These are phyloP conservation scores for Paraphaeosphaeria minitans DNA, from an alignment of 2,329 filamentous ascomycete genomes.

Conservation along the genomic window DNA sequence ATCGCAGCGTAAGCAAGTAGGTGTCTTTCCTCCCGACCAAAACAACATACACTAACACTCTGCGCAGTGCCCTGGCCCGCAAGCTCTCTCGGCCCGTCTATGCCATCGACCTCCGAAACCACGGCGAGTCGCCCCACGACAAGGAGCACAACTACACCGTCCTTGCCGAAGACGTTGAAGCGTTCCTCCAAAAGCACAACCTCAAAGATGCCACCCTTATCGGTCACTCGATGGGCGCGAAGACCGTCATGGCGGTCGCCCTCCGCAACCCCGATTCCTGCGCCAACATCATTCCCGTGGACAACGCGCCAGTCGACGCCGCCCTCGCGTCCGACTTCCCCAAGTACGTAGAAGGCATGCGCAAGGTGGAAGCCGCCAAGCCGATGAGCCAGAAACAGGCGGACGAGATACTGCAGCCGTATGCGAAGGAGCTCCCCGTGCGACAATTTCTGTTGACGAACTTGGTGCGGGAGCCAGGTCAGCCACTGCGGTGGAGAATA, in stretches of 20 bases:
- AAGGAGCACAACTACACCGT: slow-evolving; percentile 76
- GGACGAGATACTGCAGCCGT: slow-evolving; percentile 75
- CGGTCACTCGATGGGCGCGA: slow-evolving; percentile 96
- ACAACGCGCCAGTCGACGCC: slow-evolving; percentile 89
- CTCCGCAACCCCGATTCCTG: slow-evolving; percentile 71
- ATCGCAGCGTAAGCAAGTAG: slow-evolving; percentile 90
- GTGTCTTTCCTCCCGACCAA: slow-evolving; percentile 1
- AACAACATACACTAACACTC: background rate
- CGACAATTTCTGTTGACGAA: slow-evolving; percentile 94
- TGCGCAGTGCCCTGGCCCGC: slow-evolving; percentile 72
- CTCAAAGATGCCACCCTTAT: slow-evolving; percentile 78
- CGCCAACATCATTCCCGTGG: slow-evolving; percentile 77
- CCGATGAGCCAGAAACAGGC: slow-evolving; percentile 76
- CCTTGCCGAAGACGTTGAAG: slow-evolving; percentile 82
- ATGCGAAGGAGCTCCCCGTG: slow-evolving; percentile 75
- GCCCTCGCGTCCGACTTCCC: slow-evolving; percentile 75
- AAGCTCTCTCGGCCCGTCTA: slow-evolving; percentile 83
- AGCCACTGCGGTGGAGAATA: slow-evolving; percentile 74
- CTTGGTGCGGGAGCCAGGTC: slow-evolving; percentile 63
- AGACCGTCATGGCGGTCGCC: slow-evolving; percentile 87
- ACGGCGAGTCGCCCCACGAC: slow-evolving; percentile 85
- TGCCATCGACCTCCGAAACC: slow-evolving; percentile 87
- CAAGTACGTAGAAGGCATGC: slow-evolving; percentile 84
- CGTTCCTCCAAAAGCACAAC: slow-evolving; percentile 74
- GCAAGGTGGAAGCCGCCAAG: slow-evolving; percentile 71